Percentiles rank a stretch among this genome's conserved stretches.
These are phyloP conservation scores for Somion occarium DNA, from an alignment of 1,284 basidiomycete genomes.

Conservation along the genomic window DNA sequence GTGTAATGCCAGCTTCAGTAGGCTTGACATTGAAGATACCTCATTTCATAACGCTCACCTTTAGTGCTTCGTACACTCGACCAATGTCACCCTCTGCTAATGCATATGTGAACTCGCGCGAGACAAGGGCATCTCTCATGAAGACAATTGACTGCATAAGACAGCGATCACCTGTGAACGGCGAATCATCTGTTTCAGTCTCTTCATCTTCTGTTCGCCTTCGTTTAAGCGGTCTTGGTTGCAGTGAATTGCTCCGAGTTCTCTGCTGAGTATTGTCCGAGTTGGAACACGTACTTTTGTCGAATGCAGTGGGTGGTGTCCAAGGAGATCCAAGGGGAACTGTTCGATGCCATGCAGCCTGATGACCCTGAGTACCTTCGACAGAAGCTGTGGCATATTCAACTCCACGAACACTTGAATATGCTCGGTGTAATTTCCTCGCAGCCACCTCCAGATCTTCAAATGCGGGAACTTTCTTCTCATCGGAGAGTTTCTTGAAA, in stretches of 20 bases:
- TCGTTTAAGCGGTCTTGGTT: too few relatives aligned
- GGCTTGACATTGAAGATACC: too few relatives aligned
- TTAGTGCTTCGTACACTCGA: slow-evolving; percentile 14
- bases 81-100: slow-evolving; percentile 18
- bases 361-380: not conserved
- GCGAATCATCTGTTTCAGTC: too few relatives aligned
- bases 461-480: slow-evolving; percentile 1
- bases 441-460: not conserved
- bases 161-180: not conserved
- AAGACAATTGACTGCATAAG: slow-evolving; percentile 1
- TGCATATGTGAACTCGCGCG: slow-evolving; percentile 14
- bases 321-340: not conserved
- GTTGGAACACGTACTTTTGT: not conserved
- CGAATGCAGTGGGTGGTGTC: not conserved
- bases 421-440: not conserved
- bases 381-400: not conserved
- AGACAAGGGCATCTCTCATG: slow-evolving; percentile 11
- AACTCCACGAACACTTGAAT: slow-evolving; percentile 1
- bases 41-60: too few relatives aligned
- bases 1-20: too few relatives aligned
- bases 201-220: too few relatives aligned
- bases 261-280: too few relatives aligned
- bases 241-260: too few relatives aligned
- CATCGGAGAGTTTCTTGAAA: slow-evolving; percentile 5
- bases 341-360: too few relatives aligned